Evolutionary conservation across 495 filamentous ascomycete species (phyloP).

Genomic region (Acidiella bohemica): DNA sequence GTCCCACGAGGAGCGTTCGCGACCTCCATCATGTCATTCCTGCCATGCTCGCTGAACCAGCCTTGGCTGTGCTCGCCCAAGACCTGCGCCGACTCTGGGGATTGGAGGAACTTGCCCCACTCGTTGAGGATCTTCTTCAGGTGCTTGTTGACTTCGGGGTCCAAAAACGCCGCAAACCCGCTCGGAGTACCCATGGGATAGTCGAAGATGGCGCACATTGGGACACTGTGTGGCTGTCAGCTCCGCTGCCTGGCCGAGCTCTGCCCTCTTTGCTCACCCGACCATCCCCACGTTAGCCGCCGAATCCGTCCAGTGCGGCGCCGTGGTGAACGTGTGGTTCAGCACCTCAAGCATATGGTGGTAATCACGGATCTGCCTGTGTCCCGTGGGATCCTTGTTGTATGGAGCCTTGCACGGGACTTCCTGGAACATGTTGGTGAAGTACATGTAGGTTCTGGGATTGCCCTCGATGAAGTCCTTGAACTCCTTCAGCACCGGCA

Average conservation of each 20-base stretch:
- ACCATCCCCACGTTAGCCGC: slow-evolving; percentile 45
- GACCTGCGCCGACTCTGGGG: slow-evolving; percentile 42
- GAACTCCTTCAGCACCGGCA: slow-evolving; percentile 34
- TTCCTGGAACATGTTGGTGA: slow-evolving; percentile 40
- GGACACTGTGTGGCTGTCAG: no score
- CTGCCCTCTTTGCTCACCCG: slow-evolving; percentile 44
- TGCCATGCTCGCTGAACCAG: slow-evolving; percentile 47
- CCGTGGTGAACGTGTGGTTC: slow-evolving; percentile 48
- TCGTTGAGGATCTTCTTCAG: slow-evolving; percentile 55
- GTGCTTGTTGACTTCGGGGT: slow-evolving; percentile 52
- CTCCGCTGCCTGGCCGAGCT: no score
- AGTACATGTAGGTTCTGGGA: slow-evolving; percentile 20
- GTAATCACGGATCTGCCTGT: slow-evolving; percentile 48
- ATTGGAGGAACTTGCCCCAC: slow-evolving; percentile 48
- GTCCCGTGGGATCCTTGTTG: slow-evolving; percentile 44
- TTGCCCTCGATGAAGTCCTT: slow-evolving; percentile 36
- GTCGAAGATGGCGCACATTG: slow-evolving; percentile 41
- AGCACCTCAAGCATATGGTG: slow-evolving; percentile 50
- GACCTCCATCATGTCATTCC: slow-evolving; percentile 34
- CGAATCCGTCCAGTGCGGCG: slow-evolving; percentile 46
- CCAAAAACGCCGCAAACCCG: slow-evolving; percentile 52
- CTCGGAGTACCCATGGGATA: slow-evolving; percentile 60
- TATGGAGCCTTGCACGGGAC: slow-evolving; percentile 47
- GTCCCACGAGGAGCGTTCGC: slow-evolving; percentile 34
- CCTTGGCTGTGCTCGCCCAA: slow-evolving; percentile 37